These are phyloP conservation scores for Chernovozyma aurita DNA, from an alignment of 1,139 yeast genomes.

Conservation along the genomic window DNA sequence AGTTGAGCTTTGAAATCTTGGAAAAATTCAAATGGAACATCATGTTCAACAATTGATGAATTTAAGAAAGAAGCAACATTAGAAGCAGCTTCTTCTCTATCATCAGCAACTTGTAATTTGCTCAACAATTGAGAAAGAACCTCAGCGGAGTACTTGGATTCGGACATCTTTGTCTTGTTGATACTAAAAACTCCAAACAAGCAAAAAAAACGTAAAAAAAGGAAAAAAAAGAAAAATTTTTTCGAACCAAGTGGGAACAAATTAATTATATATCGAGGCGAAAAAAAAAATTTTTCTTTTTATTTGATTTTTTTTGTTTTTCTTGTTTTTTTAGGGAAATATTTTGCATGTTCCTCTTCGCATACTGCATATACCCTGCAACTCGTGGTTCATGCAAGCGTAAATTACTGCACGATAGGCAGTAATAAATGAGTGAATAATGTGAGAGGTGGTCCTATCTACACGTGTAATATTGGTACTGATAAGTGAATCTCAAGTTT, in stretches of 20 bases:
- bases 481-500: no score
- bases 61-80: constrained; percentile 91
- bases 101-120: constrained; percentile 90
- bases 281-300: constrained; percentile 3
- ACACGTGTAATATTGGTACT: no score
- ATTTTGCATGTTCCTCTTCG: background rate
- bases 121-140: constrained; percentile 92
- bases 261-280: constrained; percentile 6
- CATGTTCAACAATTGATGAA: constrained; percentile 97
- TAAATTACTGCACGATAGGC: no score
- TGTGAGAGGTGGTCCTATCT: no score
- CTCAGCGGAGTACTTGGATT: constrained; percentile 63
- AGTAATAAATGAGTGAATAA: no score
- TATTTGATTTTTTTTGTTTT: background rate
- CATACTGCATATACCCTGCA: background rate
- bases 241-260: constrained; percentile 7
- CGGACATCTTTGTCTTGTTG: constrained; percentile 22
- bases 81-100: constrained; percentile 81
- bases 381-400: no score
- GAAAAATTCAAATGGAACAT: constrained; percentile 56
- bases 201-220: constrained; percentile 10
- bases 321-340: no score
- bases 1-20: constrained; percentile 8
- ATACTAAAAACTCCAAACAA: constrained; percentile 3
- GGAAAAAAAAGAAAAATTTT: constrained; percentile 11